Conservation (phyloP, 306 rosid species). For the Arachis stenosperma region DNA sequence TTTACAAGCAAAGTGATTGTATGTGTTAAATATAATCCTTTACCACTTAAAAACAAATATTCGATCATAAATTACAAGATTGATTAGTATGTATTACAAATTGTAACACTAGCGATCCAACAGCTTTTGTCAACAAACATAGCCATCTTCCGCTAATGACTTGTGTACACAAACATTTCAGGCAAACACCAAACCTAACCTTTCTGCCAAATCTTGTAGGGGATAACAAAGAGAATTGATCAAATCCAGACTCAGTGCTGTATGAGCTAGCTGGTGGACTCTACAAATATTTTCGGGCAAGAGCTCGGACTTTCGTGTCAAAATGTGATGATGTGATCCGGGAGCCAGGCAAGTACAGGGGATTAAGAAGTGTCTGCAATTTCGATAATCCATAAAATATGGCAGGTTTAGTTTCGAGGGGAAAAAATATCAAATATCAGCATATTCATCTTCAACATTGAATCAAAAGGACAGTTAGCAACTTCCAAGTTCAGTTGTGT, state of each 20-base stretch:
- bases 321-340: conserved; percentile 90
- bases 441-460: conserved; percentile 22
- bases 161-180: conserved; percentile 16
- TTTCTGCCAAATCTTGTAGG: conserved; percentile 22
- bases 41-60: conserved; percentile 13
- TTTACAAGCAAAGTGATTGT: too few species aligned
- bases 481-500: conserved; percentile 14
- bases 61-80: conserved; percentile 27
- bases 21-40: neutral
- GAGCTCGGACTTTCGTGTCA: conserved; percentile 94
- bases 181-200: conserved; percentile 34
- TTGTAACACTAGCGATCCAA: conserved; percentile 26
- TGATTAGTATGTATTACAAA: conserved; percentile 31
- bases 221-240: neutral
- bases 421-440: conserved; percentile 15
- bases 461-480: conserved; percentile 17
- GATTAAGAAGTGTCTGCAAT: conserved; percentile 87
- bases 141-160: conserved; percentile 23
- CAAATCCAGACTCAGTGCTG: neutral
- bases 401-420: neutral
- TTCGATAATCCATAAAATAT: conserved; percentile 29
- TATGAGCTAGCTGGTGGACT: conserved; percentile 17
- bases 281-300: conserved; percentile 86
- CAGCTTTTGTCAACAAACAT: conserved; percentile 25
- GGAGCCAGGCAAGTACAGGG: conserved; percentile 93